These are phyloP conservation scores for Neodidymelliopsis sp. DNA, from an alignment of 2,329 filamentous ascomycete species.

Conservation along the genomic window DNA sequence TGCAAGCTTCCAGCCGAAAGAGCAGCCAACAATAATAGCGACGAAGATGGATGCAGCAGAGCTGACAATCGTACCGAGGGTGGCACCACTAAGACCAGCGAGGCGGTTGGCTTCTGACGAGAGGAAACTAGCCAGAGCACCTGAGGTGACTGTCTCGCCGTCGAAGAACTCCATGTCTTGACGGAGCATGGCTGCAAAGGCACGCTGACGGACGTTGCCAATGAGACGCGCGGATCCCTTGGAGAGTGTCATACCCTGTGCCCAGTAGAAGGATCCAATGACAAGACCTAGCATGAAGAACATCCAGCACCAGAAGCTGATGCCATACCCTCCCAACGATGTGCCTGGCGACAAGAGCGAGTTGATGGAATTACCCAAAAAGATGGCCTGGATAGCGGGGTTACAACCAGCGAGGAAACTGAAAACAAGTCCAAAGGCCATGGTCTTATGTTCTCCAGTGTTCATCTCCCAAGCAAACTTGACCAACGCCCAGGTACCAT, in stretches of 20 bases:
- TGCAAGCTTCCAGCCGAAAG: constrained; percentile 87
- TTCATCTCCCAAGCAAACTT: constrained; percentile 46
- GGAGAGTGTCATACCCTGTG: constrained; percentile 65
- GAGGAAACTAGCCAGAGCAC: constrained; percentile 76
- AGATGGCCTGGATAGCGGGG: constrained; percentile 62
- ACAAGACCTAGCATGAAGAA: constrained; percentile 45
- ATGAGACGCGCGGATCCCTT: constrained; percentile 65
- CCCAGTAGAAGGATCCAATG: constrained; percentile 37
- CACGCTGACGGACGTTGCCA: constrained; percentile 79
- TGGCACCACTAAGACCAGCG: constrained; percentile 86
- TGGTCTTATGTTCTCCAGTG: constrained; percentile 42
- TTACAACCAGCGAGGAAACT: constrained; percentile 47
- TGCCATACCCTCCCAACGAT: constrained; percentile 69
- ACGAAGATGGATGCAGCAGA: constrained; percentile 79
- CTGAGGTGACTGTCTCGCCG: constrained; percentile 85
- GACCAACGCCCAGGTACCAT: constrained; percentile 53
- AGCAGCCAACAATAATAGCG: constrained; percentile 71
- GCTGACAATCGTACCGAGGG: constrained; percentile 84
- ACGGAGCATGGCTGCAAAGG: constrained; percentile 87
- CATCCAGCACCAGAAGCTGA: constrained; percentile 62
- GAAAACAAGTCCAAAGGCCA: constrained; percentile 53
- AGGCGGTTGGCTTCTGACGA: constrained; percentile 84
- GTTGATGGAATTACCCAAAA: constrained; percentile 89
- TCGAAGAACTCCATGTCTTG: constrained; percentile 90
- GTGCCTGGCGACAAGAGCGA: constrained; percentile 66